A percentile compares a stretch with the other conserved stretches of the same genome.
Conservation (phyloP, 2,329 filamentous ascomycete species). For the Alternaria burnsii region DNA sequence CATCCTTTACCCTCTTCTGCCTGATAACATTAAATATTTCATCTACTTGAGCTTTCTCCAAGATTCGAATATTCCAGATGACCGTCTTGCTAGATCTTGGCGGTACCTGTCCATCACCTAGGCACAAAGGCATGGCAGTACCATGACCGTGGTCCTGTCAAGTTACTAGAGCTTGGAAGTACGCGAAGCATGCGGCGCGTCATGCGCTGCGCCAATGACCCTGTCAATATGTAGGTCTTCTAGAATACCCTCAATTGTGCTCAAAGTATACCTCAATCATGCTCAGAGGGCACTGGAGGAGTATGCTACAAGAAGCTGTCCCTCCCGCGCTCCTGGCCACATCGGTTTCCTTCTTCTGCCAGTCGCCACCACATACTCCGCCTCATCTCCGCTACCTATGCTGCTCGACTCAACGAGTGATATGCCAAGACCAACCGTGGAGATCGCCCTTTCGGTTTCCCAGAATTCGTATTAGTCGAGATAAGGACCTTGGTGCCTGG, state of each 20-base stretch:
- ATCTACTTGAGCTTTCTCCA: background rate
- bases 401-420: background rate
- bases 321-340: background rate
- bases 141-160: constrained; percentile 6
- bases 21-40: background rate
- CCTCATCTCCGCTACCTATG: constrained; percentile 1
- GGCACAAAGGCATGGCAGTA: constrained; percentile 3
- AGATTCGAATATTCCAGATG: background rate
- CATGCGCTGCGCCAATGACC: constrained; percentile 12
- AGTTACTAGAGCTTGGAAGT: constrained; percentile 6
- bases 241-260: constrained; percentile 22
- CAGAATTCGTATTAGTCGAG: background rate
- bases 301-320: constrained; percentile 10
- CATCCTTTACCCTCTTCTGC: background rate
- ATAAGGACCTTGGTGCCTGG: constrained; percentile 12
- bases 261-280: constrained; percentile 1
- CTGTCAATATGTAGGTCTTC: background rate
- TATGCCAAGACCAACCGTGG: constrained; percentile 17
- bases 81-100: background rate
- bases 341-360: background rate
- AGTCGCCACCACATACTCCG: background rate
- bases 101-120: constrained; percentile 1
- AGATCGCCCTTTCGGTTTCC: constrained; percentile 10
- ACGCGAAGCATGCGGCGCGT: constrained; percentile 8
- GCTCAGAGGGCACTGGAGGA: background rate